phyloP scores from a whole-genome alignment of 495 filamentous ascomycete genomes.

The Aspergillus incahuasiensis region DNA sequence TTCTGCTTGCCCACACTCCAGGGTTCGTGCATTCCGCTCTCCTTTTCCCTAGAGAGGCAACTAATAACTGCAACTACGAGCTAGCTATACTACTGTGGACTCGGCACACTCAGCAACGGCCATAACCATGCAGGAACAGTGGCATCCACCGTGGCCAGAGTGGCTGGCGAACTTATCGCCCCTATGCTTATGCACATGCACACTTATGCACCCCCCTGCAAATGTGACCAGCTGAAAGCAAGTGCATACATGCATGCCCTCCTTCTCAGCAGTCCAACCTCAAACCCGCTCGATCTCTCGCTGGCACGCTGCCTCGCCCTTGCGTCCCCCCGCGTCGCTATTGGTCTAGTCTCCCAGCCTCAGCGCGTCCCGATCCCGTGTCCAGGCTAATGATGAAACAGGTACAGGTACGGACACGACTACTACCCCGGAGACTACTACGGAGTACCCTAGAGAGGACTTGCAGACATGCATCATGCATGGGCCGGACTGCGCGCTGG shows the following conservation, averaged over 20 bases:
- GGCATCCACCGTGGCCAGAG: neutral
- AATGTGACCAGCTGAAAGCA: neutral
- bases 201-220: neutral
- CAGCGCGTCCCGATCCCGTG: neutral
- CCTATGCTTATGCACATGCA: neutral
- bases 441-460: neutral
- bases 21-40: neutral
- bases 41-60: neutral
- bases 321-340: neutral
- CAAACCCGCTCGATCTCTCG: too few relatives aligned
- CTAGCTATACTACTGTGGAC: too few relatives aligned
- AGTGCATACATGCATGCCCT: neutral
- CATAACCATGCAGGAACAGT: slow-evolving; percentile 14
- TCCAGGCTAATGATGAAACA: neutral
- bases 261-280: too few relatives aligned
- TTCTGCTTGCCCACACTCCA: neutral
- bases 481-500: neutral
- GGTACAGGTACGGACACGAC: too few relatives aligned
- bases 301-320: too few relatives aligned
- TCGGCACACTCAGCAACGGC: too few relatives aligned
- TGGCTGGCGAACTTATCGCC: neutral
- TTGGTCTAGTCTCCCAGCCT: neutral
- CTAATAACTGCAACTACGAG: too few relatives aligned
- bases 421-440: neutral
- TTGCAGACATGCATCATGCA: neutral